Evolutionary conservation across 2,329 filamentous ascomycete genomes (phyloP).

Genomic region (Neonectria sp.): DNA sequence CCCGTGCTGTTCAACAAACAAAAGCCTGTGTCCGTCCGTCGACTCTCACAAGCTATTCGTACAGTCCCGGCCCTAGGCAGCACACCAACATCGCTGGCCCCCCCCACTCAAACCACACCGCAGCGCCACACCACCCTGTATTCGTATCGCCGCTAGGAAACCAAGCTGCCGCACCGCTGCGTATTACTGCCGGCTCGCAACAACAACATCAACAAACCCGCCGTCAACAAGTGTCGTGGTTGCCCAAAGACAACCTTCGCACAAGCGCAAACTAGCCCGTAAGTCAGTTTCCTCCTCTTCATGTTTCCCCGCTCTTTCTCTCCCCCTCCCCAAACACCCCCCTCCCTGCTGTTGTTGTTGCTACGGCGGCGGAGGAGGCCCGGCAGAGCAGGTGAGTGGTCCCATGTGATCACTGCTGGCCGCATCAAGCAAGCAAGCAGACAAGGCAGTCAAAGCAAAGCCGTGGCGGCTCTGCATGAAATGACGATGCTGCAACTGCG

Average conservation of each 20-base stretch:
- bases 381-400: constrained; percentile 33
- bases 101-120: constrained; percentile 40
- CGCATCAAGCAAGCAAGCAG: constrained; percentile 30
- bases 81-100: constrained; percentile 28
- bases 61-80: constrained; percentile 16
- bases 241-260: not conserved
- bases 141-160: constrained; percentile 42
- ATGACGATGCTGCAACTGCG: constrained; percentile 35
- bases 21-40: not conserved
- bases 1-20: constrained; percentile 7
- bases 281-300: constrained; percentile 3
- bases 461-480: constrained; percentile 41
- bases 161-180: constrained; percentile 33
- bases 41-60: not conserved
- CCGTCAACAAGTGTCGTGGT: constrained; percentile 17
- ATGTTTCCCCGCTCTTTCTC: constrained; percentile 1
- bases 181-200: constrained; percentile 36
- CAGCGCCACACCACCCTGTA: constrained; percentile 25
- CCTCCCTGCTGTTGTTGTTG: constrained; percentile 34
- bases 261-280: constrained; percentile 3
- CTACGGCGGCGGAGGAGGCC: constrained; percentile 38
- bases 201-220: constrained; percentile 32
- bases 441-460: constrained; percentile 34
- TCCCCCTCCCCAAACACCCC: constrained; percentile 16
- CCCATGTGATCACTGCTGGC: constrained; percentile 44